Base-by-base conservation (phyloP, 148 eudicot genomes). In the Vaccinium darrowii region DNA sequence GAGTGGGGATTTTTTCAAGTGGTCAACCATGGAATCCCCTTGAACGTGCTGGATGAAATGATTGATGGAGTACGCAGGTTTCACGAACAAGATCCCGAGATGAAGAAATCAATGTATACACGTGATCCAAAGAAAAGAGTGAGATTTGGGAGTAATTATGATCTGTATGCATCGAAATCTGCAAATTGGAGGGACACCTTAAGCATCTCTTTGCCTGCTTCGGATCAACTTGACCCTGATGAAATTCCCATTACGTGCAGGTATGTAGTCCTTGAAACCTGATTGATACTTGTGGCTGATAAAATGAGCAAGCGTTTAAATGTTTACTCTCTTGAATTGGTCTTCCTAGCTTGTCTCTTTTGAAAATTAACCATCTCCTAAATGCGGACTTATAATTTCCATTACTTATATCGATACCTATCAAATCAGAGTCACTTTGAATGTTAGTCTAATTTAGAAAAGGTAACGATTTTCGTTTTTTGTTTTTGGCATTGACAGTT, bases 131-230 rank as follows among this genome's bases (percentile, higher is more conserved):
- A 30, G 2, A 86, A 25, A 15, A 85, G 49, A 27, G 33, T 93
- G 12, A 30, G 65, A 3, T 89, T 50, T 54, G 78, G 63, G 8
- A 84, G 87, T 23, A 92, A 92, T 63, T 76, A 53, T 80, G 91
- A 90, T 80, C 78, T 92, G 78, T 86, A 72, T 19, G 3, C 15
- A 2, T 81, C 89, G 0, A 30, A 67, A 6, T 39, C 86, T 1
- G 86, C 86, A 7, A 86, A 88, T 50, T 92, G 93, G 92, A 84
- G 93, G 71, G 93, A 92, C 50, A 86, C 79, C 27, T 57, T 89
- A 25, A 5, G 5, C 53, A 75, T 47, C 3, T 43, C 76, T 43
- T 1, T 39, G 57, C 80, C 78, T 71, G 73, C 67, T 58, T 85
- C 92, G 11, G 16, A 25, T 27, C 36, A 25, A 67, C 36, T 25